Conservation (phyloP, 1,284 basidiomycete genomes). For the Cystobasidiaceae sp. region DNA sequence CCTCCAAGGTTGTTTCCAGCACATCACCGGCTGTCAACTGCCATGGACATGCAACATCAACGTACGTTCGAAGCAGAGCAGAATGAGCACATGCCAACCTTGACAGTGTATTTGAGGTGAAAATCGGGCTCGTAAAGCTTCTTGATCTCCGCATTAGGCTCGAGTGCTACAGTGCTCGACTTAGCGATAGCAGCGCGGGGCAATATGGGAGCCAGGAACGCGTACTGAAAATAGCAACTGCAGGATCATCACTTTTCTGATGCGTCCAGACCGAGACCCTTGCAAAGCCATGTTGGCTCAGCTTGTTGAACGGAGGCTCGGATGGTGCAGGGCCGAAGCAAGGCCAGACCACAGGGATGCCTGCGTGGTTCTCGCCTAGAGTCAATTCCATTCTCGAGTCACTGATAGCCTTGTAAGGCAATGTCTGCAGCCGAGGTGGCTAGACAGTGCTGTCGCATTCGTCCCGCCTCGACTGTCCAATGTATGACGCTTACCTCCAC, state of each 20-base stretch:
- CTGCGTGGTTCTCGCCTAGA: too few species aligned
- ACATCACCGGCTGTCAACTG: conserved; percentile 24
- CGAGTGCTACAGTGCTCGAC: conserved; percentile 31
- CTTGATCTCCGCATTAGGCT: conserved; percentile 33
- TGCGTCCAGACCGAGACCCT: conserved; percentile 38
- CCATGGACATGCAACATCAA: background rate
- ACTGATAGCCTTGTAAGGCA: too few species aligned
- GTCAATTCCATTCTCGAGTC: too few species aligned
- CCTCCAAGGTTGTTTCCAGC: conserved; percentile 32
- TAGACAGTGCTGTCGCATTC: too few species aligned
- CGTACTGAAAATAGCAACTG: conserved; percentile 39
- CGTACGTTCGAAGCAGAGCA: too few species aligned
- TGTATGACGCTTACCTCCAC: conserved; percentile 33
- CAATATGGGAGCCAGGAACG: too few species aligned
- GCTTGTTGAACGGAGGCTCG: conserved; percentile 36
- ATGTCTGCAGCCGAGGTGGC: too few species aligned
- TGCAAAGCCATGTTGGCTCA: conserved; percentile 45
- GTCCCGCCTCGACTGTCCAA: too few species aligned
- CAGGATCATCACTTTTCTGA: conserved; percentile 30
- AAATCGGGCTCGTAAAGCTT: conserved; percentile 39
- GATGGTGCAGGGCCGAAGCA: conserved; percentile 41
- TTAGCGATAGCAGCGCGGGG: too few species aligned
- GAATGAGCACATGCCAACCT: too few species aligned
- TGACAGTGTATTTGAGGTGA: conserved; percentile 42
- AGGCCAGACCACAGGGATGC: conserved; percentile 41